Conservation (phyloP, 2,329 filamentous ascomycete species). For the Sphaerostilbella broomeana region DNA sequence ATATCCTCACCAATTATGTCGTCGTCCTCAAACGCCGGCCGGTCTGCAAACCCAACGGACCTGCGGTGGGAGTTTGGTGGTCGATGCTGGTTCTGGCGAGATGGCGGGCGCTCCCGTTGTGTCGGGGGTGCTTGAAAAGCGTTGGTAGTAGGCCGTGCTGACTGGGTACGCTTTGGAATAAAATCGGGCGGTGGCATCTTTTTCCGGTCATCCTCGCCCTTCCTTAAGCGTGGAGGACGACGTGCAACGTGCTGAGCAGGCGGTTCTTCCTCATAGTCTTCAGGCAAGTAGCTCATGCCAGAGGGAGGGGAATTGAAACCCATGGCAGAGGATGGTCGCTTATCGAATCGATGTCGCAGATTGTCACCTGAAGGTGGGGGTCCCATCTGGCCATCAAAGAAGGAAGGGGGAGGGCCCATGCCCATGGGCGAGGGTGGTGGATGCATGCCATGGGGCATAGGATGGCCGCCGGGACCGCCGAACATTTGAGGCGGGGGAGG, state of each 20-base stretch:
- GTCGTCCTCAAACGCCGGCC: slow-evolving; percentile 32
- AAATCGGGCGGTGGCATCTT: slow-evolving; percentile 44
- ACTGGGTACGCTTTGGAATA: slow-evolving; percentile 30
- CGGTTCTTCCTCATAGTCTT: slow-evolving; percentile 34
- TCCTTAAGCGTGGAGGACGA: slow-evolving; percentile 37
- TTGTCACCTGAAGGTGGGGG: slow-evolving; percentile 23
- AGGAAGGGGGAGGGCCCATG: slow-evolving; percentile 24
- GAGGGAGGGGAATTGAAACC: slow-evolving; percentile 21
- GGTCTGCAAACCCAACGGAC: slow-evolving; percentile 28
- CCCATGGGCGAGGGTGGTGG: slow-evolving; percentile 25
- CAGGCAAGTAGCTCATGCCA: slow-evolving; percentile 27
- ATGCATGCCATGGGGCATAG: slow-evolving; percentile 21
- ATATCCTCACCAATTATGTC: slow-evolving; percentile 29
- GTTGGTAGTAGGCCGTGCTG: slow-evolving; percentile 23
- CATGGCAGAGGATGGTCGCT: slow-evolving; percentile 34
- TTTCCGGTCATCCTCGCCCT: slow-evolving; percentile 37
- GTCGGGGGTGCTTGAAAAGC: slow-evolving; percentile 26
- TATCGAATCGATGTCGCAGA: slow-evolving; percentile 29
- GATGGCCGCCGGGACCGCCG: slow-evolving; percentile 9
- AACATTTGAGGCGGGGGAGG: slow-evolving; percentile 25
- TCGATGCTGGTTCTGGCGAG: slow-evolving; percentile 25
- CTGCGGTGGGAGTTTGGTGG: slow-evolving; percentile 24
- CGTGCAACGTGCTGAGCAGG: slow-evolving; percentile 29
- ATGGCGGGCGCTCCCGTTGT: slow-evolving; percentile 18
- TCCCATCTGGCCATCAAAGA: slow-evolving; percentile 22